These are phyloP conservation scores for Tetradesmus obliquus DNA, from an alignment of 139 green algal genomes.

Conservation along the genomic window DNA sequence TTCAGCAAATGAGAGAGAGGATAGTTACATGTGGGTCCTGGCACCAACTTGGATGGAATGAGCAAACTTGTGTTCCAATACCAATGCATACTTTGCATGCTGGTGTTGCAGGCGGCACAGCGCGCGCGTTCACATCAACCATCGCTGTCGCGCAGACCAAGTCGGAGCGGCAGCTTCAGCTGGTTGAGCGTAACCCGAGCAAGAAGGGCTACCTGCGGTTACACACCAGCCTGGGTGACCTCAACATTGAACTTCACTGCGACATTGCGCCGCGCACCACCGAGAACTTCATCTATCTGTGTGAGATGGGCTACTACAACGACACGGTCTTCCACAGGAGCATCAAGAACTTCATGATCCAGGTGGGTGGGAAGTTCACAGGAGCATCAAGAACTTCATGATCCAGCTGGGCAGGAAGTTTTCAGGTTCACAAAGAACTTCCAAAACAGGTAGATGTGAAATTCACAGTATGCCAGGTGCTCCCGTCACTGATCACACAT, in stretches of 20 bases:
- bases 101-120: constrained; percentile 58
- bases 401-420: neutral
- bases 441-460: too few species aligned
- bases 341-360: constrained; percentile 98
- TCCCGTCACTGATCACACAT: too few species aligned
- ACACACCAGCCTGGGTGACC: constrained; percentile 76
- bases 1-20: too few species aligned
- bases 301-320: constrained; percentile 92
- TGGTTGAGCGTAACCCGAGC: constrained; percentile 79
- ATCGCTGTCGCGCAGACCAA: constrained; percentile 64
- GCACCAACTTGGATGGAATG: too few species aligned
- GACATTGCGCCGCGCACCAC: constrained; percentile 90
- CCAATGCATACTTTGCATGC: neutral
- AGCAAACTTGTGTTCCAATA: too few species aligned
- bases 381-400: neutral
- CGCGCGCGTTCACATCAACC: constrained; percentile 90
- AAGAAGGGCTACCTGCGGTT: constrained; percentile 86
- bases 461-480: too few species aligned
- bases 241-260: constrained; percentile 95
- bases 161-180: constrained; percentile 67
- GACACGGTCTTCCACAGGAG: constrained; percentile 90
- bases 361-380: constrained; percentile 54
- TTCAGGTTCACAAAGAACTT: neutral
- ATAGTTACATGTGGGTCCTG: too few species aligned
- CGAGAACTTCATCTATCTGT: constrained; percentile 97